Evolutionary conservation across 306 rosid species (phyloP), one percentile per base, ranked within the genome.

Genomic region (Dalbergia oliveri): DNA sequence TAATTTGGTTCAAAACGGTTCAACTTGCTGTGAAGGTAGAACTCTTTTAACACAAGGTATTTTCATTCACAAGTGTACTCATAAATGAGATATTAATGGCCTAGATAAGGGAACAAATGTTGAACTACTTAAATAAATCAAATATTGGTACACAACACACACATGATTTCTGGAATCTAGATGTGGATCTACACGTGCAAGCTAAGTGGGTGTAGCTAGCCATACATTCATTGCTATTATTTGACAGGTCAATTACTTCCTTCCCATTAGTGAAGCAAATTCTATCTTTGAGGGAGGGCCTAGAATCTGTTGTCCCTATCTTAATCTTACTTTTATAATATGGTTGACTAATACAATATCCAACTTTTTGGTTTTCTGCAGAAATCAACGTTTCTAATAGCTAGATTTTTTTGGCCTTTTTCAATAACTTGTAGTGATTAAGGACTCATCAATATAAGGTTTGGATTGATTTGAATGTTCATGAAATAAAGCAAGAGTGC

Each of bases 231-330:
- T 23, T 74, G 60, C 31, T 19, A 61, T 15, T 44, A 74, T 60
- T 44, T 60, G 79, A 74, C 16, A 23, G 59, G 79, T 74, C 78
- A 58, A 73, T 58, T 56, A 9, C 10, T 33, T 65, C 66, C 62
- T 45, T 23, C 41, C n/a, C 23, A 35, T 33, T 9, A 11, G 34
- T 4, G 44, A 56, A 11, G 71, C 21, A 15, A 15, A 9, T 67
- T 76, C 66, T 69, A 10, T 45, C 67, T 66, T 14, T 7, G 11
- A 74, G 80, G 56, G 44, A 76, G 80, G 64, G 21, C 69, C 69
- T 44, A 56, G 21, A 74, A 66, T 57, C 15, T 19, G 15, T 41
- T 73, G 57, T 57, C 44, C 33, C 18, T 19, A 10, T 66, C 73
- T 9, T 23, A 4, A 14, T 65, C 15, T 66, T 37, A 21, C 23